Evolutionary conservation across 768 basidiomycete genomes (phyloP).

Genomic region (Coprinopsis sp.): DNA sequence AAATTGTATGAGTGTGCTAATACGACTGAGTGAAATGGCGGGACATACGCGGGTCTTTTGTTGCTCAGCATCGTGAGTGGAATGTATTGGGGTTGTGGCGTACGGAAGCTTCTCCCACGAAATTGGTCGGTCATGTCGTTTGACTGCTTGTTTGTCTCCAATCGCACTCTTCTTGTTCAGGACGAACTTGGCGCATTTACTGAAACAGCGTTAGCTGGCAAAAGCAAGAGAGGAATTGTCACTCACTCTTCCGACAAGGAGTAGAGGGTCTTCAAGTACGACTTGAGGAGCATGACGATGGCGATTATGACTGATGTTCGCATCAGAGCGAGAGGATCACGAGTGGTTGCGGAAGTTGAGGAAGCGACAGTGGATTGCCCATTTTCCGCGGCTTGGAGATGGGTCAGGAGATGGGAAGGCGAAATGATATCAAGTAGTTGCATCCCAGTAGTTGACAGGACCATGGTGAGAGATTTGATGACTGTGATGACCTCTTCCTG

Average conservation of each 20-base stretch:
- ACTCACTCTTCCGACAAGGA: conserved; percentile 88
- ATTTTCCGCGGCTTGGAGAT: no score
- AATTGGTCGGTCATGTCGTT: conserved; percentile 57
- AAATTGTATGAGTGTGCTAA: not conserved
- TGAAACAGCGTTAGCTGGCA: conserved; percentile 31
- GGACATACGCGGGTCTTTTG: conserved; percentile 63
- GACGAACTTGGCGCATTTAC: conserved; percentile 88
- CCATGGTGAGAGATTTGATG: conserved; percentile 69
- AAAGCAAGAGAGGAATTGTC: not conserved
- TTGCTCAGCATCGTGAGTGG: conserved; percentile 51
- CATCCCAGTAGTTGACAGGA: conserved; percentile 76
- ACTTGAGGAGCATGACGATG: conserved; percentile 85
- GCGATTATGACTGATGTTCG: conserved; percentile 72
- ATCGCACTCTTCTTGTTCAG: conserved; percentile 84
- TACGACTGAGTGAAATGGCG: not conserved
- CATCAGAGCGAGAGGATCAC: conserved; percentile 35
- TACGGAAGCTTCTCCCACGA: conserved; percentile 74
- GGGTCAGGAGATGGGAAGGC: conserved; percentile 63
- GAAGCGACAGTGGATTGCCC: not conserved
- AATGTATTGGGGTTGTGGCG: conserved; percentile 54
- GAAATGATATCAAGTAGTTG: conserved; percentile 73
- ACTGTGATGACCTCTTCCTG: conserved; percentile 89
- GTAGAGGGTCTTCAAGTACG: conserved; percentile 79
- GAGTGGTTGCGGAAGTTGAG: not conserved
- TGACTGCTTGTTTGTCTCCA: conserved; percentile 76